Evolutionary conservation across 1,284 basidiomycete species (phyloP), one percentile per base, ranked within the genome.

Genomic region (Mrakiaceae sp.): DNA sequence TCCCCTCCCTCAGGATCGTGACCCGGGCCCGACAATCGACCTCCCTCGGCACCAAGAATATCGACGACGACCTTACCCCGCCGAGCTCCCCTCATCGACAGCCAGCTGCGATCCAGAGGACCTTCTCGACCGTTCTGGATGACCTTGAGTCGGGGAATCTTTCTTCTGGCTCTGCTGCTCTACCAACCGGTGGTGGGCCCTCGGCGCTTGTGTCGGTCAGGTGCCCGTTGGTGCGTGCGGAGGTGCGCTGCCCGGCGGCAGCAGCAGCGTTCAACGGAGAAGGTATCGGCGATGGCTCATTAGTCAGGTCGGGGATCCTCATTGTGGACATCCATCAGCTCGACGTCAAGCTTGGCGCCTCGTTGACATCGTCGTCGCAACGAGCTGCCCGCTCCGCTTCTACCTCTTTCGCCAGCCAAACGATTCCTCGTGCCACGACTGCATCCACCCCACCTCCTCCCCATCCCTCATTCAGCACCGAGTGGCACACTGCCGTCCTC

Each of bases 161-260:
- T 12, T 43, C 57, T 1, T 39, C n/a, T n/a, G 27, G 27, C 27
- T 27, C 27, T 27, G 27, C 27, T 27, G 27, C 27, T 27, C 27
- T 27, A 1, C 27, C 27, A 27, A 27, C 27, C 27, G 27, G 27
- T 27, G 27, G 27, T 27, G 27, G 2, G 2, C 27, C 27, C 27
- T 27, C 27, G 27, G 27, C 27, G 27, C 27, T 27, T 27, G 27
- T 27, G 27, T 27, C 27, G 27, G 27, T 2, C 27, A 27, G 27
- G 27, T 27, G 27, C 43, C 70, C 74, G 0, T 64, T 76, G 60
- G 39, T 76, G 6, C 68, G 77, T 4, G 47, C 77, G 14, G 72
- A 74, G 48, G 69, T 78, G 3, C 71, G 77, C 10, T 77, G 76
- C 59, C 76, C 76, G 0, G 74, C 75, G 0, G 75, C 76, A 0